Evolutionary conservation across 495 filamentous ascomycete genomes (phyloP).

Genomic region (Talaromyces trachyspermus): DNA sequence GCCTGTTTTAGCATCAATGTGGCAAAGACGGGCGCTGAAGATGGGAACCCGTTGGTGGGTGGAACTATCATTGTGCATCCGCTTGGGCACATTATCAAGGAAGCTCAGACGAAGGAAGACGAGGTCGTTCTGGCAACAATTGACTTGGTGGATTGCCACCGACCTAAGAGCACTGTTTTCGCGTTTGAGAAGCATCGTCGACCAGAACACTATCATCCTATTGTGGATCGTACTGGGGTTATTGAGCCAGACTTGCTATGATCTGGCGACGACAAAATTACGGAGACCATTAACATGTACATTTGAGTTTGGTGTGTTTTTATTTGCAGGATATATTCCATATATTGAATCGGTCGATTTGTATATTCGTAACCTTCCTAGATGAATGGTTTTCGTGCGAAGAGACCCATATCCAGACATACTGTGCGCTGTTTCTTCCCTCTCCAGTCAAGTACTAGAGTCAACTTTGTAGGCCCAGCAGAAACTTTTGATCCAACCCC

Average conservation of each 20-base stretch:
- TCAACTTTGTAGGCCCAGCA: neutral
- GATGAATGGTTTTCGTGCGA: neutral
- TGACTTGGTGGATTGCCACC: conserved; percentile 34
- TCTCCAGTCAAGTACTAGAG: neutral
- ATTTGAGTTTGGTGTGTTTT: conserved; percentile 1
- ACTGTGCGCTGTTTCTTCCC: neutral
- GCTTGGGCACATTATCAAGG: conserved; percentile 40
- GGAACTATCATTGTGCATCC: conserved; percentile 42
- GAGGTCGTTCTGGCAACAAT: conserved; percentile 40
- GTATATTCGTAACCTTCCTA: neutral
- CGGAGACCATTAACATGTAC: neutral
- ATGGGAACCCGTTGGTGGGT: conserved; percentile 39
- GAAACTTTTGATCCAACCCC: neutral
- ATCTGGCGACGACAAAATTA: neutral
- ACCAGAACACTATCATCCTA: conserved; percentile 37
- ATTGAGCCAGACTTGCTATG: conserved; percentile 27
- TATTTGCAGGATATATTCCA: conserved; percentile 1
- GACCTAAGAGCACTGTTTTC: conserved; percentile 39
- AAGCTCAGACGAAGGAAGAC: conserved; percentile 33
- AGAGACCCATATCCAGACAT: neutral
- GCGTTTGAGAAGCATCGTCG: conserved; percentile 40
- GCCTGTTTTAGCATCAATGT: conserved; percentile 37
- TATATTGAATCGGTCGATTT: neutral
- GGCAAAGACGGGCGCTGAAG: conserved; percentile 37
- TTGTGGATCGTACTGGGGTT: conserved; percentile 34